Conservation (phyloP, 208 protist species). For the Leishmania lainsoni region DNA sequence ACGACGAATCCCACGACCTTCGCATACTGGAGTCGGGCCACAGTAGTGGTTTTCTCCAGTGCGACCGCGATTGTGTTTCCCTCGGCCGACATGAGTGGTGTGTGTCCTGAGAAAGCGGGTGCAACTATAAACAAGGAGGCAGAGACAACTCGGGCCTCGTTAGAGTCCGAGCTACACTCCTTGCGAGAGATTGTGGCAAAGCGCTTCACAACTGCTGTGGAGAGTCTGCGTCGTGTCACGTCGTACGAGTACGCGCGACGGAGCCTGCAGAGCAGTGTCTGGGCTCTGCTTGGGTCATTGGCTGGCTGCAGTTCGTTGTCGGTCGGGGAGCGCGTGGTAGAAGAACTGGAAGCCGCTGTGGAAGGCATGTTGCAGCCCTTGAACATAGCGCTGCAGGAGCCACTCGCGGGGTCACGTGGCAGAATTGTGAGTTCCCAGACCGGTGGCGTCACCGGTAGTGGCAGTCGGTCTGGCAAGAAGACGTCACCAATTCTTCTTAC, state of each 20-base stretch:
- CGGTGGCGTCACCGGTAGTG: neutral
- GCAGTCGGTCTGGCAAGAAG: neutral
- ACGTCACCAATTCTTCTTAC: conserved; percentile 15
- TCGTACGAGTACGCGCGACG: conserved; percentile 26
- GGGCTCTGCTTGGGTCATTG: conserved; percentile 17
- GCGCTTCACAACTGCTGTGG: conserved; percentile 37
- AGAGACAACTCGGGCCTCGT: conserved; percentile 30
- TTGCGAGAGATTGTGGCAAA: conserved; percentile 49
- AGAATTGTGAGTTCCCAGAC: neutral
- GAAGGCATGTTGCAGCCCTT: conserved; percentile 45
- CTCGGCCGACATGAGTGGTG: neutral
- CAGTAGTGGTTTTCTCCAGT: conserved; percentile 36
- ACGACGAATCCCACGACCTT: conserved; percentile 34
- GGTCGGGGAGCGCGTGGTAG: conserved; percentile 14
- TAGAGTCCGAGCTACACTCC: conserved; percentile 50
- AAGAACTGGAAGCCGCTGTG: conserved; percentile 32
- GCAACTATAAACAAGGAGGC: conserved; percentile 14
- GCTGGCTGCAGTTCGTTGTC: neutral
- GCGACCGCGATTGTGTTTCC: conserved; percentile 33
- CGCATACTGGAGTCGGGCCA: conserved; percentile 25
- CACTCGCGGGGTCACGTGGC: conserved; percentile 14
- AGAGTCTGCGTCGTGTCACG: conserved; percentile 18
- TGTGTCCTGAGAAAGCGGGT: neutral
- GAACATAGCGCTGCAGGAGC: conserved; percentile 34
- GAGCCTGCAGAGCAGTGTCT: conserved; percentile 12